These are phyloP conservation scores for Fusarium sambucinum DNA, from an alignment of 2,329 filamentous ascomycete species.

Conservation along the genomic window DNA sequence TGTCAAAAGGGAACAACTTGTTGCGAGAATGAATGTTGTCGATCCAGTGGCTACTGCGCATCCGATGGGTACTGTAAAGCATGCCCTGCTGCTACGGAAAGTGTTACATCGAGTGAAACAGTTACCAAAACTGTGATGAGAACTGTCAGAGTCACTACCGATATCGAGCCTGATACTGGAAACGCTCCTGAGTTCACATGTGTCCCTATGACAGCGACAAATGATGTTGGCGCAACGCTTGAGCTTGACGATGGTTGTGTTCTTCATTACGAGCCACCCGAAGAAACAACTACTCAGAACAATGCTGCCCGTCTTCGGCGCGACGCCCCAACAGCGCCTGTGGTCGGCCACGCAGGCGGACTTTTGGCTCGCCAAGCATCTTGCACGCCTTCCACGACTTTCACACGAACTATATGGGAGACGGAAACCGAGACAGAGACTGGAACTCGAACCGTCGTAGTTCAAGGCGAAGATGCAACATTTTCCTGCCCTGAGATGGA, in stretches of 20 bases:
- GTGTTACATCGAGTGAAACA: constrained; percentile 5
- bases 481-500: constrained; percentile 27
- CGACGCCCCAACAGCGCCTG: rapidly evolving
- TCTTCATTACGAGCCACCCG: constrained; percentile 6
- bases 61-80: constrained; percentile 12
- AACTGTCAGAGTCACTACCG: constrained; percentile 6
- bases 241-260: constrained; percentile 12
- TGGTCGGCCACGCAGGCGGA: rapidly evolving
- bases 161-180: constrained; percentile 16
- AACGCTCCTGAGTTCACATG: constrained; percentile 14
- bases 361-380: background rate
- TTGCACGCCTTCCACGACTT: background rate
- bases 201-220: constrained; percentile 16
- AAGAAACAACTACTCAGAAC: background rate
- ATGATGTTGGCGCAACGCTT: background rate
- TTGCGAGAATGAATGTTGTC: constrained; percentile 18
- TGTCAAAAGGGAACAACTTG: constrained; percentile 13
- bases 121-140: constrained; percentile 12
- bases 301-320: constrained; percentile 9
- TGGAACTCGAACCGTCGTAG: background rate
- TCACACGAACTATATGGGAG: background rate
- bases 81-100: constrained; percentile 8
- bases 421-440: background rate
- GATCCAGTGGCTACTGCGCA: background rate
- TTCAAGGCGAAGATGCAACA: constrained; percentile 2